phyloP scores from a whole-genome alignment of 139 green algal species.

The Micractinium conductrix region DNA sequence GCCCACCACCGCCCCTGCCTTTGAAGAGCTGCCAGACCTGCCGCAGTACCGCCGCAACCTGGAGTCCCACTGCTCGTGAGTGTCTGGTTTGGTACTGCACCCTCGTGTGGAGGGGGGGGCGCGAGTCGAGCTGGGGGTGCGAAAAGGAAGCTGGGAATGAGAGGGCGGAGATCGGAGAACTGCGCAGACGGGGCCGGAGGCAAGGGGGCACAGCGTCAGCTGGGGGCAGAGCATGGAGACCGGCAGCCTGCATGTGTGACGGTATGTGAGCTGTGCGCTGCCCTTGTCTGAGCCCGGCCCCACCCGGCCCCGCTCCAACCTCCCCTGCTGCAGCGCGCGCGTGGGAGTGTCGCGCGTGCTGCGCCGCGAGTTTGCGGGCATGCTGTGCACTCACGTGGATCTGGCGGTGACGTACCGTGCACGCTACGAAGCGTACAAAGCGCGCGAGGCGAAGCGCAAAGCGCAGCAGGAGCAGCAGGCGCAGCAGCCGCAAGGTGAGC shows the following conservation, averaged over 20 bases:
- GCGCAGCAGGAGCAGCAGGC: not conserved
- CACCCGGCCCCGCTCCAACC: not conserved
- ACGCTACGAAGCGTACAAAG: slow-evolving; percentile 26
- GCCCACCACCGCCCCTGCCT: not conserved
- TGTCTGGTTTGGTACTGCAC: not conserved
- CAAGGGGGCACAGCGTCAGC: not conserved
- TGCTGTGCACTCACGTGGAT: slow-evolving; percentile 24
- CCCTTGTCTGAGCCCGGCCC: not conserved
- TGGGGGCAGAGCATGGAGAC: not conserved
- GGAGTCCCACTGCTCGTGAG: slow-evolving; percentile 25
- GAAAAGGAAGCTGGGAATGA: too few relatives aligned
- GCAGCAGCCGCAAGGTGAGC: slow-evolving; percentile 3
- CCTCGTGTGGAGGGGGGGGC: too few relatives aligned
- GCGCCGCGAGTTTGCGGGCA: slow-evolving; percentile 9
- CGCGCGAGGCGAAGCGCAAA: not conserved
- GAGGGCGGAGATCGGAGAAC: too few relatives aligned
- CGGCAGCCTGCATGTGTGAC: too few relatives aligned
- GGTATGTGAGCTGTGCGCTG: too few relatives aligned
- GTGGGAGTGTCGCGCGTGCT: slow-evolving; percentile 10
- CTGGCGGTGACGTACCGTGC: slow-evolving; percentile 28
- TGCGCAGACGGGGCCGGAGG: too few relatives aligned
- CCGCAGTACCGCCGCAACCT: slow-evolving; percentile 22
- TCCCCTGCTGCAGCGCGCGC: not conserved
- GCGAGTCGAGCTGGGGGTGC: too few relatives aligned
- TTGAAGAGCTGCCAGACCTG: slow-evolving; percentile 18